Conservation (phyloP, 352 stramenopile genomes). For the Thalassiosira ordinaria region DNA sequence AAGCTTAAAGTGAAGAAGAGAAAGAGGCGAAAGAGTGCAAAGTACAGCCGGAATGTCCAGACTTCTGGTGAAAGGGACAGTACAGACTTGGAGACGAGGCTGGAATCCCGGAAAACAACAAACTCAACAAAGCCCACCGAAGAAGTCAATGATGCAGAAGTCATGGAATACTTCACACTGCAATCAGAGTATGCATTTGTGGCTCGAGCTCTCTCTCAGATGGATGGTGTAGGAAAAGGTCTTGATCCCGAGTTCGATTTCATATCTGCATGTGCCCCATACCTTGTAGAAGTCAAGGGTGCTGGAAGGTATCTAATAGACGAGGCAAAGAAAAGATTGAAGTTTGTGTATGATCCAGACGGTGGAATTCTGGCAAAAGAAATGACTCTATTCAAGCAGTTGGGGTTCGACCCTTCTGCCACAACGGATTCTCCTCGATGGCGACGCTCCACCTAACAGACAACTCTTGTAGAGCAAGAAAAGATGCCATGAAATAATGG, state of each 20-base stretch:
- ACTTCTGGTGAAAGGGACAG: conserved; percentile 10
- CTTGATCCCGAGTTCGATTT: conserved; percentile 86
- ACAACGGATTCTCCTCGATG: too few species aligned
- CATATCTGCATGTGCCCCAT: conserved; percentile 75
- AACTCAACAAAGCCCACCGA: conserved; percentile 24
- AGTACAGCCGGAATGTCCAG: conserved; percentile 50
- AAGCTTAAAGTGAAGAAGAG: conserved; percentile 81
- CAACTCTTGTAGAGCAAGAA: too few species aligned
- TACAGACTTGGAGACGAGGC: conserved; percentile 27
- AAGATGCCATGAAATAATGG: too few species aligned
- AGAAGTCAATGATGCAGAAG: conserved; percentile 65
- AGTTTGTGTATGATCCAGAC: conserved; percentile 53
- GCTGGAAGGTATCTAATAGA: conserved; percentile 77
- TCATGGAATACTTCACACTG: conserved; percentile 83
- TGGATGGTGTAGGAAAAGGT: conserved; percentile 82
- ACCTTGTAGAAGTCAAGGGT: conserved; percentile 84
- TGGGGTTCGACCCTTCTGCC: conserved; percentile 54
- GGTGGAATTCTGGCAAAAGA: conserved; percentile 53
- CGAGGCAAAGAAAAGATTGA: conserved; percentile 67
- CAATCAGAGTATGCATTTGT: conserved; percentile 86
- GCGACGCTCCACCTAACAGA: too few species aligned
- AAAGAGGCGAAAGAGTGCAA: conserved; percentile 61
- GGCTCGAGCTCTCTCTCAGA: conserved; percentile 77
- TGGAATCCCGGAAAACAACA: conserved; percentile 15
- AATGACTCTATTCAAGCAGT: conserved; percentile 49